Base-by-base conservation (phyloP, 2,329 filamentous ascomycete genomes). In the Phaeosphaeriaceae sp. region DNA sequence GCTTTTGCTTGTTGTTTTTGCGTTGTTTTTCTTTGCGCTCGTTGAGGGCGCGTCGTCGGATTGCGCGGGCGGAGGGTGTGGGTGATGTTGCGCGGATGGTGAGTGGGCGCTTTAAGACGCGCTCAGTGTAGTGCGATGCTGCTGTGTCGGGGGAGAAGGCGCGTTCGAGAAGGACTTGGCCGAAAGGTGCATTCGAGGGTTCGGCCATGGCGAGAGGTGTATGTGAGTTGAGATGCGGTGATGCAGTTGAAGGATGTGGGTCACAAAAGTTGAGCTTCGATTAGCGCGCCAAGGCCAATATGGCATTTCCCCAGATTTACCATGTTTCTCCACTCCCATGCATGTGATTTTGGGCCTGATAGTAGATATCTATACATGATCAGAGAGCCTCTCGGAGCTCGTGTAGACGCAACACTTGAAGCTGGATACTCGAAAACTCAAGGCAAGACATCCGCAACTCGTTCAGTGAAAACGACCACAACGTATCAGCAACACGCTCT, bases 61-160 rank as follows among this genome's bases (percentile, higher is more conserved):
- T 22, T 10, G 75, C 70, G 61, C 72, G 75, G 13, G 79, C 71
- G n/a, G 77, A 79, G 28, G 72, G 84, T 66, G 70, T 87, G 77
- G 92, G 91, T 0, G 91, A 92, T 22, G 89, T 90, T 7, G 92
- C 89, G 44, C 90, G 88, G 3, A 97, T 87, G 70, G 90, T 88
- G 56, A 97, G 88, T 0, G 92, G 89, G 49, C 93, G 92, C 73
- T 92, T 89, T 69, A 92, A 88, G 75, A 97, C 88, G 78, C 93
- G 93, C 64, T 97, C 92, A 62, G 85, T 84, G 83, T 91, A 94
- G 71, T 97, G 91, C 54, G 88, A 85, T 32, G 83, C 81, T 55
- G 89, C 87, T 57, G 86, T 89, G 64, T 90, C 85, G 24, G 92
- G 89, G 1, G 91, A 90, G 79, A 97, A 93, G 10, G 92, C 93